Conservation (phyloP, 805 yeast genomes). For the Metschnikowia koreensis region DNA sequence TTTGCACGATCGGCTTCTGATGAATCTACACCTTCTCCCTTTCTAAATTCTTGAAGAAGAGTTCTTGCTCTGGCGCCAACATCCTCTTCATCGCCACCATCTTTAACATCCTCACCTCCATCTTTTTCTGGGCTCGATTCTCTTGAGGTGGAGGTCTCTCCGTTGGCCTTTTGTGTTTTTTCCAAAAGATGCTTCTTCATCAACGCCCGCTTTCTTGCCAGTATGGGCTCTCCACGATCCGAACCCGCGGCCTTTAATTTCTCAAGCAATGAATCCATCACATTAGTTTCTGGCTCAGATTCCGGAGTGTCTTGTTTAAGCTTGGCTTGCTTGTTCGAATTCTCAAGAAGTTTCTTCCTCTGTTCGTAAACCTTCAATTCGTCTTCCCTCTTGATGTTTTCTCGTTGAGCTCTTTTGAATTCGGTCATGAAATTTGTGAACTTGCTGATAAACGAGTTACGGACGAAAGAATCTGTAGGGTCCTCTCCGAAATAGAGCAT, state of each 20-base stretch:
- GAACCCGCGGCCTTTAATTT: constrained; percentile 86
- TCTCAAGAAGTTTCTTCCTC: constrained; percentile 62
- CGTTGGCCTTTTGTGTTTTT: constrained; percentile 21
- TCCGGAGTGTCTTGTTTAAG: constrained; percentile 21
- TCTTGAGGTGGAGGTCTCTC: not conserved
- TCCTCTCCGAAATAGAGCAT: constrained; percentile 76
- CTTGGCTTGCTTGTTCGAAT: constrained; percentile 33
- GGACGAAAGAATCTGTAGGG: constrained; percentile 50
- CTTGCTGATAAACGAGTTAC: constrained; percentile 60
- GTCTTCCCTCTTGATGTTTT: constrained; percentile 66
- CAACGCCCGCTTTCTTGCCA: constrained; percentile 78
- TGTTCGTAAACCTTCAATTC: constrained; percentile 70
- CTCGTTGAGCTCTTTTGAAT: constrained; percentile 62
- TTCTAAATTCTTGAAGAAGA: constrained; percentile 59
- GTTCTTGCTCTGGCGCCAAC: constrained; percentile 62
- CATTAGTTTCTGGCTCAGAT: constrained; percentile 46
- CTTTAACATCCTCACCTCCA: constrained; percentile 1
- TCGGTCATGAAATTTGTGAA: constrained; percentile 59
- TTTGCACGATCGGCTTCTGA: constrained; percentile 8
- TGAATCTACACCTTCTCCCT: constrained; percentile 25
- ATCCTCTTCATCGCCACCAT: constrained; percentile 32
- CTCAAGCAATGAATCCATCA: constrained; percentile 85
- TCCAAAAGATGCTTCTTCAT: constrained; percentile 62
- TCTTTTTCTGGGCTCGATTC: constrained; percentile 2
- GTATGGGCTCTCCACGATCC: constrained; percentile 67